Percentiles rank a stretch among this genome's conserved stretches.
These are phyloP conservation scores for Sporothrix brunneoviolacea DNA, from an alignment of 2,329 filamentous ascomycete genomes.

Conservation along the genomic window DNA sequence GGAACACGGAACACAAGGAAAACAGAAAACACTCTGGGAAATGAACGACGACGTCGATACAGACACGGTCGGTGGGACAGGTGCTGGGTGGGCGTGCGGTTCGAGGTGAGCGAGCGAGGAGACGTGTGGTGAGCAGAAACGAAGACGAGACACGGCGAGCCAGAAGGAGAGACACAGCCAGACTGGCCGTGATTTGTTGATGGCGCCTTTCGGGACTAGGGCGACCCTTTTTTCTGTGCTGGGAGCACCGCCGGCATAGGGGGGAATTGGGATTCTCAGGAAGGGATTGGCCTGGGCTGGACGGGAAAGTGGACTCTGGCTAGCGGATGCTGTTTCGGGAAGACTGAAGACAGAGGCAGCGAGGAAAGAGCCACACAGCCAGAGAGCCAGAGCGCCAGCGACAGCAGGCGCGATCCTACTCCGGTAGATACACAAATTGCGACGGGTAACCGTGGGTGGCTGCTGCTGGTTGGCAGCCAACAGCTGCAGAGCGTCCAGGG, in stretches of 20 bases:
- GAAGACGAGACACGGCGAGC: not conserved
- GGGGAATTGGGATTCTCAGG: constrained; percentile 2
- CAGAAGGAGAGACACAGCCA: not conserved
- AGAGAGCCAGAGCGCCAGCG: too few relatives aligned
- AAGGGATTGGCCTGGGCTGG: not conserved
- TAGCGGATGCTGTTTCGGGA: constrained; percentile 3
- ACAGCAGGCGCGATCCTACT: not conserved
- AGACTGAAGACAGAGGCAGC: not conserved
- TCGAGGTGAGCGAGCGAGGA: not conserved
- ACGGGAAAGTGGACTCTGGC: constrained; percentile 3
- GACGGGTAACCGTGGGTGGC: too few relatives aligned
- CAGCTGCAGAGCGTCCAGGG: constrained; percentile 3
- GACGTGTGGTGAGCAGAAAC: not conserved
- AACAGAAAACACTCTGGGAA: not conserved
- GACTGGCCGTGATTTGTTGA: constrained; percentile 14
- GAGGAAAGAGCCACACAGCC: not conserved
- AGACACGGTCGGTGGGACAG: not conserved
- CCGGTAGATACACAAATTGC: not conserved
- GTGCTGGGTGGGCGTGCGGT: not conserved
- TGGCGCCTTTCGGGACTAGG: constrained; percentile 12
- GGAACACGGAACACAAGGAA: not conserved
- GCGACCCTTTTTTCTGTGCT: not conserved
- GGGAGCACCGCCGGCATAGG: not conserved
- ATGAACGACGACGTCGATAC: constrained; percentile 3
- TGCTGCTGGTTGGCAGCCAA: not conserved